These are phyloP conservation scores for Schizosaccharomyces cryophilus DNA, from an alignment of 805 yeast genomes.

Conservation along the genomic window DNA sequence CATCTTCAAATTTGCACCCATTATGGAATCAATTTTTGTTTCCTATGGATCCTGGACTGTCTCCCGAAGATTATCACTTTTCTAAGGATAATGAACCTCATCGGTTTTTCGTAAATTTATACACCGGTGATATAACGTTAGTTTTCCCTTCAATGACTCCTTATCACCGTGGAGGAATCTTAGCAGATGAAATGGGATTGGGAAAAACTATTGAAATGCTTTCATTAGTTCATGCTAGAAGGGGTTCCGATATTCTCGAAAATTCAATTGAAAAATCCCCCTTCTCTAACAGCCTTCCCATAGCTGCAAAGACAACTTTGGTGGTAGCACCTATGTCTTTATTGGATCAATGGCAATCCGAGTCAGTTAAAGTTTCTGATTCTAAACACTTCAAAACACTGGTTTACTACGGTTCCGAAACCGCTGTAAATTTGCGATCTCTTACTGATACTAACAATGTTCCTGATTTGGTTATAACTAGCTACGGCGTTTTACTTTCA, in stretches of 20 bases:
- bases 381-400: conserved; percentile 11
- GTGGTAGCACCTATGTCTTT: conserved; percentile 78
- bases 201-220: conserved; percentile 79
- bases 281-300: background rate
- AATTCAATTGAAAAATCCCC: background rate
- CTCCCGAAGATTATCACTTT: background rate
- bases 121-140: conserved; percentile 53
- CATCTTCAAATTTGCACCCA: conserved; percentile 44
- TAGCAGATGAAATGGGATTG: conserved; percentile 86
- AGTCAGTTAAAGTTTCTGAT: conserved; percentile 30
- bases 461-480: conserved; percentile 52
- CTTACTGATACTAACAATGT: conserved; percentile 9
- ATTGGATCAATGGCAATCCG: conserved; percentile 75
- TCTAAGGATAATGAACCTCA: background rate
- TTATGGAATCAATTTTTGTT: conserved; percentile 59
- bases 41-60: conserved; percentile 22
- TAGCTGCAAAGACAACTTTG: conserved; percentile 33
- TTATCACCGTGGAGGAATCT: conserved; percentile 52
- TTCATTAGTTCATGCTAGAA: conserved; percentile 37
- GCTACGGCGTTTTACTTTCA: conserved; percentile 64
- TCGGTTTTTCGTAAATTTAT: conserved; percentile 51
- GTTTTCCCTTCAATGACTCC: conserved; percentile 40
- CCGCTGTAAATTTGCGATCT: conserved; percentile 22
- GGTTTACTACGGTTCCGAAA: conserved; percentile 53
- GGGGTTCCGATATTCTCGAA: background rate